Conservation (phyloP, 805 yeast genomes). For the Jamesozyma lodderae region DNA sequence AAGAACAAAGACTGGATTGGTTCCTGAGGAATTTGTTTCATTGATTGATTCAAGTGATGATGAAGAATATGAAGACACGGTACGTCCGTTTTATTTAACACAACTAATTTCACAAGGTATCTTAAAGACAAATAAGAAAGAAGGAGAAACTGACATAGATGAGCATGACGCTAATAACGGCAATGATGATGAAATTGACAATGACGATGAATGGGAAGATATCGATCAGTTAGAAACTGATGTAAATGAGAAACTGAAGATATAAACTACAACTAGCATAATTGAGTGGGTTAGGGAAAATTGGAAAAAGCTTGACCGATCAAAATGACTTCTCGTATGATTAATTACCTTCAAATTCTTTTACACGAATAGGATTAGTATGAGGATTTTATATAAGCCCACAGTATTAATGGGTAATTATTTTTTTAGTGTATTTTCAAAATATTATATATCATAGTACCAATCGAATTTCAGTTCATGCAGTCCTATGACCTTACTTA, state of each 20-base stretch:
- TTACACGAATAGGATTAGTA: too few species aligned
- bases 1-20: slow-evolving; percentile 58
- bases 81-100: slow-evolving; percentile 42
- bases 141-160: slow-evolving; percentile 18
- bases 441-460: too few species aligned
- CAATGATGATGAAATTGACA: slow-evolving; percentile 12
- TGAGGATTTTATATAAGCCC: too few species aligned
- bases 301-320: too few species aligned
- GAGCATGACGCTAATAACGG: slow-evolving; percentile 22
- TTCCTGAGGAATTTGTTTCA: slow-evolving; percentile 91
- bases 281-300: too few species aligned
- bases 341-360: too few species aligned
- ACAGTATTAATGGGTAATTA: too few species aligned
- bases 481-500: too few species aligned
- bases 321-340: too few species aligned
- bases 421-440: too few species aligned
- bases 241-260: slow-evolving; percentile 15
- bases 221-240: slow-evolving; percentile 34
- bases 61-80: slow-evolving; percentile 18
- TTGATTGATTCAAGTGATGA: slow-evolving; percentile 24
- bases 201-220: slow-evolving; percentile 32
- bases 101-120: slow-evolving; percentile 26
- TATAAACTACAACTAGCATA: slow-evolving; percentile 10
- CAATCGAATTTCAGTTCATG: too few species aligned
- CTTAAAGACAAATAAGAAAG: slow-evolving; percentile 17